Base-by-base conservation (phyloP, 306 rosid genomes). In the Elaeagnus macrophylla region DNA sequence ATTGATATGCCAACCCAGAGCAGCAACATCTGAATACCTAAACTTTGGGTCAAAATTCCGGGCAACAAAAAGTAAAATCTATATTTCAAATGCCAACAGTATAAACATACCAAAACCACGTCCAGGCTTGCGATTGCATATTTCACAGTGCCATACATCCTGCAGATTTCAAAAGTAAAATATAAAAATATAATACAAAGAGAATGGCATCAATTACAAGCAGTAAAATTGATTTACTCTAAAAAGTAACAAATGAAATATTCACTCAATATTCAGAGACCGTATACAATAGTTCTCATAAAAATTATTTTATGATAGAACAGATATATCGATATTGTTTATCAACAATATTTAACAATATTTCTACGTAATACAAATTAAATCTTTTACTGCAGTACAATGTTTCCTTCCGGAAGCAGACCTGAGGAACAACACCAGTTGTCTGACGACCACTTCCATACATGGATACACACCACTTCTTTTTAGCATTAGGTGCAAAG, bases 121-220 rank as follows among this genome's bases (percentile, higher is more conserved):
- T 49, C 97, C 97, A 60, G 97, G 95, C 77, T 90, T 90, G 67
- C 83, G 94, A 43, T 83, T 90, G 80, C 97, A 90, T 76, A 90
- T 90, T 70, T 86, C 97, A 43, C 97, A 90, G 61, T 86, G 95
- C 97, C 97, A 90, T 62, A 74, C 91, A 77, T 90, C 97, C 97
- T 90, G 94, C 59, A 79, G 77, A 75, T 39, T 65, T 40, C 53
- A 36, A 36, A 59, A 60, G 65, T 64, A 61, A 16, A 39, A 51
- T 15, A n/a, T 15, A 11, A 20, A 15, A 8, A 16, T 13, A 1
- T 13, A 1, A 44, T n/a, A 47, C 59, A 7, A 47, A 2, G 32
- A 10, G 7, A 17, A 51, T 51, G 37, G 46, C 45, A 14, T 11
- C 47, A 53, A 25, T 10, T 25, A 25, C 32, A 15, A 46, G 36